Percentiles rank a stretch among this genome's conserved stretches.
phyloP scores from a whole-genome alignment of 2,329 filamentous ascomycete species.

The Clonostachys solani region DNA sequence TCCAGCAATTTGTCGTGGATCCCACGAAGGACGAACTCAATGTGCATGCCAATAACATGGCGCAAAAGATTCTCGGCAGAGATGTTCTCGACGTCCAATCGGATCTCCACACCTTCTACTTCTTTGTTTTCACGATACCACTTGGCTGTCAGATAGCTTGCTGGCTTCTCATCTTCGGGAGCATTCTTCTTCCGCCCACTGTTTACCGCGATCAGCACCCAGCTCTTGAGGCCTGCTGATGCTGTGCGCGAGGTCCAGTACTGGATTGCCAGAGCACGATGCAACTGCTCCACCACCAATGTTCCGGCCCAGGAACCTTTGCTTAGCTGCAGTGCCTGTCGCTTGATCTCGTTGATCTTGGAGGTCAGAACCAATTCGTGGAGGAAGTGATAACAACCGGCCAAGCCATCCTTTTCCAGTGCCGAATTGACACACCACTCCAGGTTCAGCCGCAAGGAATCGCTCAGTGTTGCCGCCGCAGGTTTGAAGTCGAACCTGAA shows the following conservation, averaged over 20 bases:
- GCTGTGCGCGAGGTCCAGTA: conserved; percentile 71
- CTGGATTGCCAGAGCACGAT: conserved; percentile 79
- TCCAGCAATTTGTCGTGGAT: conserved; percentile 58
- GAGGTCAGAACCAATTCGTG: conserved; percentile 87
- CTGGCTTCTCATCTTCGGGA: conserved; percentile 26
- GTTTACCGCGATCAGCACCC: conserved; percentile 82
- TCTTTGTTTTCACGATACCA: conserved; percentile 87
- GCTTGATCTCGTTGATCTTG: conserved; percentile 78
- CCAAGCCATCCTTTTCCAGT: conserved; percentile 65
- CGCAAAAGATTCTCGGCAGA: conserved; percentile 73
- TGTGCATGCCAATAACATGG: conserved; percentile 70
- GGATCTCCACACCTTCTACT: conserved; percentile 62
- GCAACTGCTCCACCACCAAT: conserved; percentile 72
- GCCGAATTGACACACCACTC: conserved; percentile 69
- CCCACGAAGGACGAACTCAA: conserved; percentile 64
- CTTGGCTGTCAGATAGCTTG: conserved; percentile 57
- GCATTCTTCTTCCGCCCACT: conserved; percentile 50
- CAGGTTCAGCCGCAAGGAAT: conserved; percentile 59
- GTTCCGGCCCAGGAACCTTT: conserved; percentile 73
- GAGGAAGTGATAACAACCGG: conserved; percentile 79
- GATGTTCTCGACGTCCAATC: conserved; percentile 61
- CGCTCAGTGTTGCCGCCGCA: conserved; percentile 54
- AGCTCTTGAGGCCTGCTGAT: conserved; percentile 67
- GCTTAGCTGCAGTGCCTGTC: conserved; percentile 69
- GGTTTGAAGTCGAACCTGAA: conserved; percentile 81